Evolutionary conservation across 106 monocot genomes (phyloP).

Genomic region (Platanthera zijinensis): DNA sequence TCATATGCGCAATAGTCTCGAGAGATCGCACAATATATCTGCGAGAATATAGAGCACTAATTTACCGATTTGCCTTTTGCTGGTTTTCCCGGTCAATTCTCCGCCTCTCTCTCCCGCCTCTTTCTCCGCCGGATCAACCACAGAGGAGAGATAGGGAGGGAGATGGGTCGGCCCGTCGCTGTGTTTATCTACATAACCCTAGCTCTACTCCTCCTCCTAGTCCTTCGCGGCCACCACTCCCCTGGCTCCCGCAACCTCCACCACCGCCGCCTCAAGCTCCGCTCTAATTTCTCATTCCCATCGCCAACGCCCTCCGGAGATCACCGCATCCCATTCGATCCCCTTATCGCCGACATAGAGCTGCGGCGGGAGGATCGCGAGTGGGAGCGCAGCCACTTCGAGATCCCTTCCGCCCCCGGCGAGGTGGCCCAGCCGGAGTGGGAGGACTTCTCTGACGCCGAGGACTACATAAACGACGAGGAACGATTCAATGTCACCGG

Average conservation of each 20-base stretch:
- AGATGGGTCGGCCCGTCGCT: slow-evolving; percentile 9
- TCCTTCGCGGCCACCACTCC: slow-evolving; percentile 18
- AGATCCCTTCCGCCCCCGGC: slow-evolving; percentile 35
- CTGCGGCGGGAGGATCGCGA: slow-evolving; percentile 51
- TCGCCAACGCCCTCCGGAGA: not conserved
- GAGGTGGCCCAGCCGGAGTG: slow-evolving; percentile 78
- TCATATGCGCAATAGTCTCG: too few species aligned
- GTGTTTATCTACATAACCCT: slow-evolving; percentile 35
- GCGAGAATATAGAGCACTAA: too few species aligned
- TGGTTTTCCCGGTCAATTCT: too few species aligned
- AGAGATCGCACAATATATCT: too few species aligned
- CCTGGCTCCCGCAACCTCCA: slow-evolving; percentile 12
- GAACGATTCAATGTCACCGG: slow-evolving; percentile 70
- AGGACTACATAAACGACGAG: slow-evolving; percentile 88
- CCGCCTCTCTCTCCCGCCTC: not conserved
- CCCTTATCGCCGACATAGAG: slow-evolving; percentile 63
- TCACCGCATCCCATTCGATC: slow-evolving; percentile 57
- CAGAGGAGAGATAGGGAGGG: not conserved
- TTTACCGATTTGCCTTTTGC: too few species aligned
- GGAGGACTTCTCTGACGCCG: slow-evolving; percentile 80
- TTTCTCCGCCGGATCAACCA: not conserved
- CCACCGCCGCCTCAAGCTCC: slow-evolving; percentile 59
- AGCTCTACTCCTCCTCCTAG: slow-evolving; percentile 34
- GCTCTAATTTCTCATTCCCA: slow-evolving; percentile 14
- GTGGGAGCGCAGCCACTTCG: slow-evolving; percentile 66